phyloP scores from a whole-genome alignment of 2,329 filamentous ascomycete genomes.

The Aspergillus luchuensis region DNA sequence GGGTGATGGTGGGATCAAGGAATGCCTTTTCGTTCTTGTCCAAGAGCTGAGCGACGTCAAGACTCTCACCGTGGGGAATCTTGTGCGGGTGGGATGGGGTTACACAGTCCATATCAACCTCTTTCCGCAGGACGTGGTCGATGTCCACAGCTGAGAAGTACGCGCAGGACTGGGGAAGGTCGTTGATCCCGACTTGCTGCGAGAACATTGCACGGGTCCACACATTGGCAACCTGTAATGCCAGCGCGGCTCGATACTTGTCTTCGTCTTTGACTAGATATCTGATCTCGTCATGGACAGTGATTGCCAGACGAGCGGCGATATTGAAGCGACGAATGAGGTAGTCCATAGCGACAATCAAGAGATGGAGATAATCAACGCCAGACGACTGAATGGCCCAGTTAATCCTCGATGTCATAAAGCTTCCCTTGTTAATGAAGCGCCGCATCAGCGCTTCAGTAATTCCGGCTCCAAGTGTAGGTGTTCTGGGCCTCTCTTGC shows the following conservation, averaged over 20 bases:
- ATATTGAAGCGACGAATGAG: slow-evolving; percentile 83
- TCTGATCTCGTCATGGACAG: slow-evolving; percentile 95
- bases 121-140: slow-evolving; percentile 92
- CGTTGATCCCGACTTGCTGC: slow-evolving; percentile 93
- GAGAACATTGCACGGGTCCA: slow-evolving; percentile 98
- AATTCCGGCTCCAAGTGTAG: slow-evolving; percentile 90
- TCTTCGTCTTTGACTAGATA: slow-evolving; percentile 86
- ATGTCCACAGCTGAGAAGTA: slow-evolving; percentile 97
- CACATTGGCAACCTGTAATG: slow-evolving; percentile 87
- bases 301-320: slow-evolving; percentile 81
- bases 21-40: slow-evolving; percentile 68
- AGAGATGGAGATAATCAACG: slow-evolving; percentile 92
- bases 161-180: slow-evolving; percentile 89
- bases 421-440: slow-evolving; percentile 84
- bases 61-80: slow-evolving; percentile 81
- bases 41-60: slow-evolving; percentile 80
- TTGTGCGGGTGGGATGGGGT: slow-evolving; percentile 80
- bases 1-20: slow-evolving; percentile 66
- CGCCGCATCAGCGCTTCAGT: slow-evolving; percentile 91
- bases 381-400: slow-evolving; percentile 99
- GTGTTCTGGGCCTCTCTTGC: slow-evolving; percentile 85
- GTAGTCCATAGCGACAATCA: slow-evolving; percentile 94
- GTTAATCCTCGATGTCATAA: slow-evolving; percentile 95
- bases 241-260: slow-evolving; percentile 87
- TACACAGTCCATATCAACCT: slow-evolving; percentile 96